A percentile compares a stretch with the other conserved stretches of the same genome.
Conservation (phyloP, 1,284 basidiomycete species). For the Singerocomus inundabilis region DNA sequence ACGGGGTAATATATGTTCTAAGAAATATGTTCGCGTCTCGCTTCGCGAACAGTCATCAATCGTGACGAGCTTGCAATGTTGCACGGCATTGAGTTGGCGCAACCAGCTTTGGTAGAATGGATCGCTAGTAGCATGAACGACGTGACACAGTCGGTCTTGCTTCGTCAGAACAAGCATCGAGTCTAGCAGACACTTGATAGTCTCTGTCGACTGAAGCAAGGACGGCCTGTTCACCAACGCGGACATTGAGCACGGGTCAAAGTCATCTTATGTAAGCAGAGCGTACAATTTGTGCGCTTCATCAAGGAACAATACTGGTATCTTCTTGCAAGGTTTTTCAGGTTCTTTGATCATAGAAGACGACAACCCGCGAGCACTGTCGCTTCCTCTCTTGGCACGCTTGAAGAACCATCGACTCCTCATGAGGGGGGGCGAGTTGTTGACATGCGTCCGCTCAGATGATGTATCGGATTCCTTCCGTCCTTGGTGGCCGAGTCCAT, state of each 20-base stretch:
- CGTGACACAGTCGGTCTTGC: constrained; percentile 78
- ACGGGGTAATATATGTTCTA: constrained; percentile 56
- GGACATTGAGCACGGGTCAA: constrained; percentile 6
- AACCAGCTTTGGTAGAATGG: constrained; percentile 84
- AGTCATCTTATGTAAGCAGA: neutral
- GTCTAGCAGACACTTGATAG: constrained; percentile 80
- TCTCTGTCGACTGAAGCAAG: constrained; percentile 69
- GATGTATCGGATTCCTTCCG: constrained; percentile 33
- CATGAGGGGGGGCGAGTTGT: constrained; percentile 30
- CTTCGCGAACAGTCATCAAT: constrained; percentile 74
- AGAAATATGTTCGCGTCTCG: constrained; percentile 65
- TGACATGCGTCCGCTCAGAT: constrained; percentile 37
- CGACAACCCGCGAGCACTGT: constrained; percentile 30
- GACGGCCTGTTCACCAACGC: constrained; percentile 47
- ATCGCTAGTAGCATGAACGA: constrained; percentile 81
- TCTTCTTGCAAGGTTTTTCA: constrained; percentile 54
- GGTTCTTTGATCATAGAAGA: constrained; percentile 34
- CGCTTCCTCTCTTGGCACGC: constrained; percentile 27
- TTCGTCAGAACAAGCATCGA: constrained; percentile 83
- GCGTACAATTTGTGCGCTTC: constrained; percentile 78
- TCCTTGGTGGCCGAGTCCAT: constrained; percentile 26
- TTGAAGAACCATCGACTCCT: constrained; percentile 36
- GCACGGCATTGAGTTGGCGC: constrained; percentile 71
- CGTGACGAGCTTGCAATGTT: constrained; percentile 80
- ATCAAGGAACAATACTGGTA: constrained; percentile 79